Percentiles rank a stretch among this genome's conserved stretches.
Evolutionary conservation across 176 grass and related monocot genomes (phyloP).

Genomic region (Aegilops sharonensis): DNA sequence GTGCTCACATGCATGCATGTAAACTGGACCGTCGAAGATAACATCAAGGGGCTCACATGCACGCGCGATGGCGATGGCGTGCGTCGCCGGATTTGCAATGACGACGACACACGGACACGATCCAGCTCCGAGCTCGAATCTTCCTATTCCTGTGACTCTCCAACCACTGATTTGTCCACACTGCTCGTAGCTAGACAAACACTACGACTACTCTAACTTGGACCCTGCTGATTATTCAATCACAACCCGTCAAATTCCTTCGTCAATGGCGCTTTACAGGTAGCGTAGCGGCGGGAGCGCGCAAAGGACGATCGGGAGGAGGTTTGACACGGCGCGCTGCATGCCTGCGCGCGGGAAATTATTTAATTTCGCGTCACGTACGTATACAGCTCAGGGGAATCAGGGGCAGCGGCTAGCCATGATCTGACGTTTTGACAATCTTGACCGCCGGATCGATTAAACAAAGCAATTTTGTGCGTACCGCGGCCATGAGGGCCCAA

Average conservation of each 20-base stretch:
- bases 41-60: not conserved
- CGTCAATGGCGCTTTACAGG: not conserved
- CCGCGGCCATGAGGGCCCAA: conserved; percentile 17
- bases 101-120: not conserved
- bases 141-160: not conserved
- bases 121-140: not conserved
- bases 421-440: not conserved
- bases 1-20: not conserved
- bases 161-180: not conserved
- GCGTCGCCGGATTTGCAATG: not conserved
- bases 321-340: not conserved
- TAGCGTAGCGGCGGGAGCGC: not conserved
- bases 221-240: not conserved
- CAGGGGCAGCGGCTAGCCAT: not conserved
- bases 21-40: not conserved
- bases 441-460: not conserved
- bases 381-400: not conserved
- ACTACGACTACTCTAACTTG: not conserved
- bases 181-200: not conserved
- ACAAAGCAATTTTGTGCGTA: not conserved
- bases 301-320: not conserved
- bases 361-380: not conserved
- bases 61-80: conserved; percentile 6
- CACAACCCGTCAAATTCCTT: not conserved
- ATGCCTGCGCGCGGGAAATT: not conserved